These are phyloP conservation scores for Globisporangium perplexum DNA, from an alignment of 352 stramenopile genomes.

Conservation along the genomic window DNA sequence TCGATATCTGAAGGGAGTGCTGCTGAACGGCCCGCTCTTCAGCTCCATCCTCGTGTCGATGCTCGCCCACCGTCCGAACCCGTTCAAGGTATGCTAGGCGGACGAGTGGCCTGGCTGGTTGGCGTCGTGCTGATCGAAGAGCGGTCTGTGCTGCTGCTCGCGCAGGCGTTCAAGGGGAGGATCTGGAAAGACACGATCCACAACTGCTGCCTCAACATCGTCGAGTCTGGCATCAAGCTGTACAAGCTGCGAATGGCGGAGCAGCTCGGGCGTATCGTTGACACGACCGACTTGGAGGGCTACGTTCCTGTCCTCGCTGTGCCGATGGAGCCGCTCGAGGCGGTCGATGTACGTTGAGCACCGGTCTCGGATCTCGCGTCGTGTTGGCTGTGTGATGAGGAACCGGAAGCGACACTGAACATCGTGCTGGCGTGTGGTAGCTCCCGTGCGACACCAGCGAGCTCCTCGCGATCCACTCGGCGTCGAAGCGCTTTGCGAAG, in stretches of 20 bases:
- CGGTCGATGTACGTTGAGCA: constrained; percentile 29
- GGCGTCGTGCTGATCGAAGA: no score
- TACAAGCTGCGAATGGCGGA: constrained; percentile 77
- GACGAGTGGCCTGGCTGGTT: no score
- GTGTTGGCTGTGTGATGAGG: not conserved
- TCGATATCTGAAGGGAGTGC: constrained; percentile 56
- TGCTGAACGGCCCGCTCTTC: constrained; percentile 66
- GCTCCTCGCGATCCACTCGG: constrained; percentile 39
- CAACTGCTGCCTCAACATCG: constrained; percentile 77
- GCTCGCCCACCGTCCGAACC: constrained; percentile 55
- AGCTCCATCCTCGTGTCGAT: constrained; percentile 72
- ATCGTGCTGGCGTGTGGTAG: constrained; percentile 17
- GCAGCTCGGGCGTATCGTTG: constrained; percentile 56
- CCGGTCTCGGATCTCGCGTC: no score
- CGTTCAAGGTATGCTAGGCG: constrained; percentile 44
- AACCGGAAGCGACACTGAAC: not conserved
- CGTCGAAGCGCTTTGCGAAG: constrained; percentile 48
- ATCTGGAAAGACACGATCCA: constrained; percentile 79
- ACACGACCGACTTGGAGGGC: constrained; percentile 57
- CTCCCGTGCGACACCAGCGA: constrained; percentile 54
- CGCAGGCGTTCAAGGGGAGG: constrained; percentile 50
- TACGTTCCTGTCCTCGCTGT: constrained; percentile 40
- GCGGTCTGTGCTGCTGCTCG: not conserved
- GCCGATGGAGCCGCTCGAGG: constrained; percentile 17
- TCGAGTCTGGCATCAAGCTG: constrained; percentile 72